Conservation (phyloP, 2,329 filamentous ascomycete genomes). For the Ilyonectria sp. region DNA sequence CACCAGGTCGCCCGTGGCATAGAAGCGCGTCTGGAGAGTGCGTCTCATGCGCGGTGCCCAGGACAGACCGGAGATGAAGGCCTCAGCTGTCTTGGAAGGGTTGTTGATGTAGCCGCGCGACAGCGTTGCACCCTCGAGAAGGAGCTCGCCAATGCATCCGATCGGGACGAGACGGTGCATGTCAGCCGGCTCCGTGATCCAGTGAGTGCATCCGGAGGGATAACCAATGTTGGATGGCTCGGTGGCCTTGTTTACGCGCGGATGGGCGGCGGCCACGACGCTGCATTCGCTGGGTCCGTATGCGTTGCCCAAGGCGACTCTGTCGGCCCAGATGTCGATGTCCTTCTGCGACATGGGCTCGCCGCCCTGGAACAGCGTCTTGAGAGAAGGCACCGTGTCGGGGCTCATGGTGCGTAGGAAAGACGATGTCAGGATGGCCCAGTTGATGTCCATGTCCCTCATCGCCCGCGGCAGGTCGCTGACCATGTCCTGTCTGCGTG, state of each 20-base stretch:
- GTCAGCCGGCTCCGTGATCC: slow-evolving; percentile 22
- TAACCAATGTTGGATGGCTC: slow-evolving; percentile 20
- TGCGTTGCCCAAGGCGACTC: slow-evolving; percentile 9
- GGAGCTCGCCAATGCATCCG: slow-evolving; percentile 16
- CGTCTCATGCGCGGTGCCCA: not conserved
- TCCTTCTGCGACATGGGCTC: slow-evolving; percentile 20
- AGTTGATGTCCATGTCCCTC: slow-evolving; percentile 18
- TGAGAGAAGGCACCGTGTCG: slow-evolving; percentile 20
- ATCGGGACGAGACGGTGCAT: slow-evolving; percentile 15
- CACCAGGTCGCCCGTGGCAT: not conserved
- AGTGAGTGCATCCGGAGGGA: slow-evolving; percentile 8
- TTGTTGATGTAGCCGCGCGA: slow-evolving; percentile 24
- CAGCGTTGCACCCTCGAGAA: slow-evolving; percentile 11
- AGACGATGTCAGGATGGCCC: slow-evolving; percentile 15
- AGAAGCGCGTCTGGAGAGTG: not conserved
- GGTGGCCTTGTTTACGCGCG: not conserved
- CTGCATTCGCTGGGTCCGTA: slow-evolving; percentile 26
- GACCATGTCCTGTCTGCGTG: slow-evolving; percentile 38
- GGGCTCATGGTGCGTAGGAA: slow-evolving; percentile 22
- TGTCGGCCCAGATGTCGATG: slow-evolving; percentile 12
- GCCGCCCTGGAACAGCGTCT: slow-evolving; percentile 20
- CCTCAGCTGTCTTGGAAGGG: not conserved
- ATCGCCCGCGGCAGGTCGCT: slow-evolving; percentile 16
- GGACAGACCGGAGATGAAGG: not conserved
- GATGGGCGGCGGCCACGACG: slow-evolving; percentile 13